Percentiles rank a stretch among this genome's conserved stretches.
Evolutionary conservation across 805 yeast species (phyloP).

Genomic region (Metschnikowia noctiluminum): DNA sequence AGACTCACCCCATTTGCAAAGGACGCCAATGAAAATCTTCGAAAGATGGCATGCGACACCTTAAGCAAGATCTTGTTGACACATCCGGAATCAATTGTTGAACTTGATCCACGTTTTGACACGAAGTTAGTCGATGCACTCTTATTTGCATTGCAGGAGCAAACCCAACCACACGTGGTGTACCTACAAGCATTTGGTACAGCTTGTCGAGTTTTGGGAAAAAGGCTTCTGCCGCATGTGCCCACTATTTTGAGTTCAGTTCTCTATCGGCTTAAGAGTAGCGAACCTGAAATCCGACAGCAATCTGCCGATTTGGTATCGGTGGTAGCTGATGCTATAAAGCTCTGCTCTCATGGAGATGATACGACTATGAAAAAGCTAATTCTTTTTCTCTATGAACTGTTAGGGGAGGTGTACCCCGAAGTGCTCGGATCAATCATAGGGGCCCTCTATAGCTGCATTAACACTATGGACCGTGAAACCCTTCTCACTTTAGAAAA

Average conservation of each 20-base stretch:
- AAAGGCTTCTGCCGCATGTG: constrained; percentile 65
- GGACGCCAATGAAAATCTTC: constrained; percentile 78
- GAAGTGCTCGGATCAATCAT: constrained; percentile 87
- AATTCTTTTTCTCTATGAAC: constrained; percentile 78
- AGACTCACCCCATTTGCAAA: constrained; percentile 56
- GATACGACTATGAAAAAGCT: constrained; percentile 61
- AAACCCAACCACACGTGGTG: constrained; percentile 51
- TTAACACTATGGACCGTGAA: constrained; percentile 55
- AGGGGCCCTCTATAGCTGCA: constrained; percentile 63
- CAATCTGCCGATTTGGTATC: constrained; percentile 80
- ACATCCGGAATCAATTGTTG: constrained; percentile 37
- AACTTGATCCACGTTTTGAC: constrained; percentile 60
- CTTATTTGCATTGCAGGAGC: constrained; percentile 78
- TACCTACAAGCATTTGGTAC: constrained; percentile 63
- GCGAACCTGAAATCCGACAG: constrained; percentile 68
- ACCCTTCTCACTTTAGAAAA: constrained; percentile 47
- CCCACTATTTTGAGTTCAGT: constrained; percentile 69
- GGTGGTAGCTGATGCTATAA: constrained; percentile 62
- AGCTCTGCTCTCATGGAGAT: constrained; percentile 53
- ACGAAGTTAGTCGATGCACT: constrained; percentile 75
- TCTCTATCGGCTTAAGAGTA: constrained; percentile 69
- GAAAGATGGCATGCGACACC: constrained; percentile 76
- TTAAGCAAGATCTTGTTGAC: constrained; percentile 51
- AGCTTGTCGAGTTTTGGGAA: constrained; percentile 58
- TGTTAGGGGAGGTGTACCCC: constrained; percentile 91